Evolutionary conservation across 2,329 filamentous ascomycete species (phyloP).

Genomic region (Sordariomycetes sp.): DNA sequence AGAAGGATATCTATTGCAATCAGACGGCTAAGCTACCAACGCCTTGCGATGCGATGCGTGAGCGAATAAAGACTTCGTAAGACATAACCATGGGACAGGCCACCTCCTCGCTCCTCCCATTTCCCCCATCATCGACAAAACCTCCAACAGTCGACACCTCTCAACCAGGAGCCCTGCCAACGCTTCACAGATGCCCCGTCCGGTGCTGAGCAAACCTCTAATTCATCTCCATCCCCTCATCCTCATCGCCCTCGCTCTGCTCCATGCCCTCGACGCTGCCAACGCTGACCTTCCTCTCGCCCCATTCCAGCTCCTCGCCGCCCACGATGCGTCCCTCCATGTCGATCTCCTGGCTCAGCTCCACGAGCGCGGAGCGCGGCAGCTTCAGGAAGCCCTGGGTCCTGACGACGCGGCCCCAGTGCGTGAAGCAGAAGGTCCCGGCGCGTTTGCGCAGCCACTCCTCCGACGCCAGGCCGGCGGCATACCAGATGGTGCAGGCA

Average conservation of each 20-base stretch:
- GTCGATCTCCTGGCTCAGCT: slow-evolving; percentile 88
- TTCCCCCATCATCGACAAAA: no score
- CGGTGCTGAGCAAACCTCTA: no score
- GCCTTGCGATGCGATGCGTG: slow-evolving; percentile 6
- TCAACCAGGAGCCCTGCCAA: no score
- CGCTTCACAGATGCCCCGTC: background rate
- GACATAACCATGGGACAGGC: no score
- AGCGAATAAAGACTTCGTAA: background rate
- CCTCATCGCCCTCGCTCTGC: slow-evolving; percentile 50
- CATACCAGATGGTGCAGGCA: slow-evolving; percentile 93
- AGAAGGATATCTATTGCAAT: slow-evolving; percentile 1
- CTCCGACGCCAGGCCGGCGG: slow-evolving; percentile 80
- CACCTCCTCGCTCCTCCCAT: no score
- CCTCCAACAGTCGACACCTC: no score
- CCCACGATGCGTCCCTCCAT: slow-evolving; percentile 85
- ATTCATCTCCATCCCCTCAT: slow-evolving; percentile 53
- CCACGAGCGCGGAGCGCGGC: slow-evolving; percentile 70
- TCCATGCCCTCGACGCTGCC: slow-evolving; percentile 48
- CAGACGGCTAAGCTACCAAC: slow-evolving; percentile 6
- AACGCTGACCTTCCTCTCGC: slow-evolving; percentile 48
- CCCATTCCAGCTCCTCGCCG: slow-evolving; percentile 69
- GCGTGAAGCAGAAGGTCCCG: slow-evolving; percentile 78
- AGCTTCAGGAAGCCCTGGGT: slow-evolving; percentile 79
- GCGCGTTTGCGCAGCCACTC: slow-evolving; percentile 89
- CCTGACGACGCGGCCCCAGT: slow-evolving; percentile 91